Conservation (phyloP, 1,284 basidiomycete genomes). For the Sphaerobolus stellatus region DNA sequence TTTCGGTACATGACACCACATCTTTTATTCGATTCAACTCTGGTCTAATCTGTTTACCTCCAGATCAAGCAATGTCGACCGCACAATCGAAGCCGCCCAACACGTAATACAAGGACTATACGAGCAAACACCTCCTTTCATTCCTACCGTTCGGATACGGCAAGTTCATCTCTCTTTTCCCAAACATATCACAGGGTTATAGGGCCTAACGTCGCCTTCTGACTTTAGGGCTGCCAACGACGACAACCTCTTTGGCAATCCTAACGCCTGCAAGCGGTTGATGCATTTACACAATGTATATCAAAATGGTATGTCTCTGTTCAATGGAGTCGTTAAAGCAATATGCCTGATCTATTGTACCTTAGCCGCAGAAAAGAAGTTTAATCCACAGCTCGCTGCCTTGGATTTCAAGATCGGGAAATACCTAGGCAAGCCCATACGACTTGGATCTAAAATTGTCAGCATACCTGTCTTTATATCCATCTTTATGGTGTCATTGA, state of each 20-base stretch:
- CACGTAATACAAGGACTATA: constrained; percentile 74
- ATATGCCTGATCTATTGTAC: background rate
- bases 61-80: constrained; percentile 68
- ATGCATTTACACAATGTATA: constrained; percentile 62
- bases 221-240: constrained; percentile 59
- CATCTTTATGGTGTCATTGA: background rate
- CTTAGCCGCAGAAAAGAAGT: constrained; percentile 62
- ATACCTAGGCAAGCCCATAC: constrained; percentile 68
- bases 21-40: constrained; percentile 4
- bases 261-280: constrained; percentile 60
- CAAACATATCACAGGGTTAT: background rate
- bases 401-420: constrained; percentile 67
- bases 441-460: no score
- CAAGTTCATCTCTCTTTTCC: constrained; percentile 26
- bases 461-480: constrained; percentile 9
- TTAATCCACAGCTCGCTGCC: constrained; percentile 63
- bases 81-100: constrained; percentile 77
- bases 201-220: background rate
- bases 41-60: background rate
- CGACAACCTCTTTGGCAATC: constrained; percentile 75
- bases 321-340: background rate
- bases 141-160: constrained; percentile 61
- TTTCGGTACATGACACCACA: constrained; percentile 46
- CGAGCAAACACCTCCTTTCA: constrained; percentile 51
- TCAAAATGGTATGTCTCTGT: background rate